A percentile compares a stretch with the other conserved stretches of the same genome.
Evolutionary conservation across 1,284 basidiomycete species (phyloP).

Genomic region (Microbotryum saponariae): DNA sequence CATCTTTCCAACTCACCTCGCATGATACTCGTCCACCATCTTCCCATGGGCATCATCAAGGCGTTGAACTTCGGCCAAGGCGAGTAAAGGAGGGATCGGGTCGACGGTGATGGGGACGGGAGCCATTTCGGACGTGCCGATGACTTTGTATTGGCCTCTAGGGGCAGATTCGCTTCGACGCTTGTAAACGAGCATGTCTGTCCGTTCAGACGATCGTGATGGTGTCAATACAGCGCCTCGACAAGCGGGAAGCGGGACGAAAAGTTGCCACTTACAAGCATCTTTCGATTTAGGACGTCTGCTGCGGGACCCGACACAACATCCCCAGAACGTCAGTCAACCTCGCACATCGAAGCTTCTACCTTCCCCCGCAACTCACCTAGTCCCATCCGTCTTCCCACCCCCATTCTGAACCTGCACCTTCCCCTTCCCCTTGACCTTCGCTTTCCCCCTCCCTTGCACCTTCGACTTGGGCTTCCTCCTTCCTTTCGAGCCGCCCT

Average conservation of each 20-base stretch:
- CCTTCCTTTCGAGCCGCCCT: slow-evolving; percentile 31
- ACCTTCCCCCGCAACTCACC: too few species aligned
- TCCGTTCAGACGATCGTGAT: too few species aligned
- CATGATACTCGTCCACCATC: slow-evolving; percentile 52
- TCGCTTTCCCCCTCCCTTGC: not conserved
- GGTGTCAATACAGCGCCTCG: too few species aligned
- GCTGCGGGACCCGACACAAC: not conserved
- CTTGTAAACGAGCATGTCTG: slow-evolving; percentile 86
- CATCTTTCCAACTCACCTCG: slow-evolving; percentile 39
- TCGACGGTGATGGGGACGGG: not conserved
- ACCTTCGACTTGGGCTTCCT: slow-evolving; percentile 20
- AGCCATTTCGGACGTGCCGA: not conserved
- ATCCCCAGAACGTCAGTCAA: not conserved
- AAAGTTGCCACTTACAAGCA: slow-evolving; percentile 19
- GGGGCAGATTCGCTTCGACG: slow-evolving; percentile 38
- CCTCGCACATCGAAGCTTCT: too few species aligned
- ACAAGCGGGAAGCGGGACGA: too few species aligned
- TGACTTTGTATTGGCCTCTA: not conserved
- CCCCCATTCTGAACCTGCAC: too few species aligned
- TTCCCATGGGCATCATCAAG: slow-evolving; percentile 53
- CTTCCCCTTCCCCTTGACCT: too few species aligned
- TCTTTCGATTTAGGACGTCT: slow-evolving; percentile 20
- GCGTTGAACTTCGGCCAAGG: slow-evolving; percentile 50
- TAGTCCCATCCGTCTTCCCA: too few species aligned
- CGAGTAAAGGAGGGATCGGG: slow-evolving; percentile 49